Evolutionary conservation across 306 rosid species (phyloP).

Genomic region (Begonia peltatifolia): DNA sequence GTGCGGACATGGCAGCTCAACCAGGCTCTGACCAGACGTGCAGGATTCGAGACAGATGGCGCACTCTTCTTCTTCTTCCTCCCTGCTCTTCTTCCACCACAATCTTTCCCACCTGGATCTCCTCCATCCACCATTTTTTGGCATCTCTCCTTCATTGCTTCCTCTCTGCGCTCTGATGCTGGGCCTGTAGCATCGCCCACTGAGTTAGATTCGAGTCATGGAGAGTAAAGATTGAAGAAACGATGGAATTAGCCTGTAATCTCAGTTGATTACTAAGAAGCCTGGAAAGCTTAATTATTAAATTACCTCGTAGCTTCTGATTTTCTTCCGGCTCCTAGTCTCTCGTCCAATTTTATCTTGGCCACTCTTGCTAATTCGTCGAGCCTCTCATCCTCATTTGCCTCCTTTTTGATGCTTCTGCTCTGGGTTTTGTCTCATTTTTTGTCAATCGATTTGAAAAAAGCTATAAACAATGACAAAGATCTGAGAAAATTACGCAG

Average conservation of each 20-base stretch:
- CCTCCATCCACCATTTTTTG: not conserved
- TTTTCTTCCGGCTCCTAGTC: constrained; percentile 24
- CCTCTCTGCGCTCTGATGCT: too few relatives aligned
- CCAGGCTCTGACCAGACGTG: constrained; percentile 2
- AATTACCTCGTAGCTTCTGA: constrained; percentile 15
- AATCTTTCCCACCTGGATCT: constrained; percentile 45
- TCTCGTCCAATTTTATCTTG: constrained; percentile 60
- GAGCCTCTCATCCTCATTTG: constrained; percentile 31
- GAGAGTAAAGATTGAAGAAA: too few relatives aligned
- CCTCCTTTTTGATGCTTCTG: constrained; percentile 19
- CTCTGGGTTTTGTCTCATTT: too few relatives aligned
- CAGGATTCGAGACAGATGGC: constrained; percentile 52
- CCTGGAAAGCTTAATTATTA: too few relatives aligned
- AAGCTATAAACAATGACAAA: not conserved
- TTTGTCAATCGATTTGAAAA: too few relatives aligned
- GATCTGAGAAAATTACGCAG: not conserved
- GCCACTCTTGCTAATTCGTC: constrained; percentile 59
- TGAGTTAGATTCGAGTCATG: too few relatives aligned
- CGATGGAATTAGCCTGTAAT: too few relatives aligned
- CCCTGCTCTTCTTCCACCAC: constrained; percentile 24
- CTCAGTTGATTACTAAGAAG: too few relatives aligned
- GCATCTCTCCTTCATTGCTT: too few relatives aligned
- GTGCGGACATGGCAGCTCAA: not conserved
- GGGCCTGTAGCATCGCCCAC: too few relatives aligned
- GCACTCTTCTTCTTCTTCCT: constrained; percentile 55